Evolutionary conservation across 257 asterid species (phyloP).

Genomic region (Paraleonurus japonicus): DNA sequence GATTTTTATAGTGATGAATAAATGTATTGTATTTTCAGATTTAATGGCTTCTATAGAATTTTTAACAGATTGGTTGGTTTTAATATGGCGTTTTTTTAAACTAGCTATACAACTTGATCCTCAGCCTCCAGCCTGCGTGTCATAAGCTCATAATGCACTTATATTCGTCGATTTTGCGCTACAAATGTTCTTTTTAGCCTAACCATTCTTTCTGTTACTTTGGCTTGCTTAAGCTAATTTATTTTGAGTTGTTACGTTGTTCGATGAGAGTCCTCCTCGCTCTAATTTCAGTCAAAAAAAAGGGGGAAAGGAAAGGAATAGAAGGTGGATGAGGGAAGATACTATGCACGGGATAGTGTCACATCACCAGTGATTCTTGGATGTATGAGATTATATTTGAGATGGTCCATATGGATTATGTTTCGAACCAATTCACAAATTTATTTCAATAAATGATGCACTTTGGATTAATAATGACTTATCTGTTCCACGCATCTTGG

Average conservation of each 20-base stretch:
- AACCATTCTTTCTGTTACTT: not conserved
- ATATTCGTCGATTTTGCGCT: not conserved
- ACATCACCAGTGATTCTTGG: not conserved
- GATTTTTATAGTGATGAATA: not conserved
- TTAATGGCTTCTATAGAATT: not conserved
- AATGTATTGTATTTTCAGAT: not conserved
- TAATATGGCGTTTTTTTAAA: not conserved
- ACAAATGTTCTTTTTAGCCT: not conserved
- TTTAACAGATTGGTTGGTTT: not conserved
- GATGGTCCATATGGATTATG: not conserved
- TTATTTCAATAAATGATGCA: not conserved
- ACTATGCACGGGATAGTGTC: not conserved
- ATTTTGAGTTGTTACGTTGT: not conserved
- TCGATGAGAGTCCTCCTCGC: not conserved
- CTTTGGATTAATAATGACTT: not conserved
- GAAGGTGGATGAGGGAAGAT: not conserved
- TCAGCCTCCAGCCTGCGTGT: not conserved
- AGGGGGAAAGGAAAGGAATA: not conserved
- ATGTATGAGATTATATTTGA: slow-evolving; percentile 8
- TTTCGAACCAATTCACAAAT: not conserved
- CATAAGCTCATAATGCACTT: not conserved
- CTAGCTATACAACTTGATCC: not conserved
- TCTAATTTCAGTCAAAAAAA: not conserved
- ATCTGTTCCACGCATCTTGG: not conserved
- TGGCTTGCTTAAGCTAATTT: not conserved